These are phyloP conservation scores for Chalaropsis ovoidea DNA, from an alignment of 2,329 filamentous ascomycete species.

Conservation along the genomic window DNA sequence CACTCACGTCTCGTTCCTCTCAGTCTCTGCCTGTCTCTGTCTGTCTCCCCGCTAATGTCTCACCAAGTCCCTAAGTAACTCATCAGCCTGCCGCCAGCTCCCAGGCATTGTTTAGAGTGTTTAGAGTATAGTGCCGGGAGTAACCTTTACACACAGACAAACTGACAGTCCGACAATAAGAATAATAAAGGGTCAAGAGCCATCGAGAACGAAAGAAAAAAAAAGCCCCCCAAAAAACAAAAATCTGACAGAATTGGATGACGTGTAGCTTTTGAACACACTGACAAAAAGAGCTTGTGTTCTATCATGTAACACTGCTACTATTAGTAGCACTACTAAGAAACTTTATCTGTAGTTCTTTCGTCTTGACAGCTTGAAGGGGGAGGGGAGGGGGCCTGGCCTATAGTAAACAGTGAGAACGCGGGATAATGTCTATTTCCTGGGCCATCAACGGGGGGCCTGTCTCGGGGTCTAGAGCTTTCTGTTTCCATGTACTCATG, in stretches of 20 bases:
- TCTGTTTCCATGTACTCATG: too few species aligned
- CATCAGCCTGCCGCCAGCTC: neutral
- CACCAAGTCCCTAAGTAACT: too few species aligned
- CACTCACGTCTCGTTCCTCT: neutral
- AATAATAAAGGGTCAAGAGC: neutral
- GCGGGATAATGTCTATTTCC: too few species aligned
- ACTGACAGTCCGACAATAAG: neutral
- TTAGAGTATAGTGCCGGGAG: conserved; percentile 5
- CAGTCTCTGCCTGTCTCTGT: neutral
- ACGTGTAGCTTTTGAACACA: neutral
- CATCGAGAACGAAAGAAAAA: neutral
- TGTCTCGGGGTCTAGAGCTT: too few species aligned
- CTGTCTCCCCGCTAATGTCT: too few species aligned
- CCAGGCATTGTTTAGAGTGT: neutral
- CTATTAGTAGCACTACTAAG: neutral
- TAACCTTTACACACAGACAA: conserved; percentile 12
- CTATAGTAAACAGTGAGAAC: too few species aligned
- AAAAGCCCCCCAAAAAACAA: neutral
- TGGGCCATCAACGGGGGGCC: too few species aligned
- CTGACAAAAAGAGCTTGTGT: neutral
- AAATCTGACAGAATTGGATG: neutral
- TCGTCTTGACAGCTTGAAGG: neutral
- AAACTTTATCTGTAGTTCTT: neutral
- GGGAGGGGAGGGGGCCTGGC: too few species aligned
- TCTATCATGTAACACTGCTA: conserved; percentile 5